Base-by-base conservation (phyloP, 208 protist genomes). In the Polymyxa betae region DNA sequence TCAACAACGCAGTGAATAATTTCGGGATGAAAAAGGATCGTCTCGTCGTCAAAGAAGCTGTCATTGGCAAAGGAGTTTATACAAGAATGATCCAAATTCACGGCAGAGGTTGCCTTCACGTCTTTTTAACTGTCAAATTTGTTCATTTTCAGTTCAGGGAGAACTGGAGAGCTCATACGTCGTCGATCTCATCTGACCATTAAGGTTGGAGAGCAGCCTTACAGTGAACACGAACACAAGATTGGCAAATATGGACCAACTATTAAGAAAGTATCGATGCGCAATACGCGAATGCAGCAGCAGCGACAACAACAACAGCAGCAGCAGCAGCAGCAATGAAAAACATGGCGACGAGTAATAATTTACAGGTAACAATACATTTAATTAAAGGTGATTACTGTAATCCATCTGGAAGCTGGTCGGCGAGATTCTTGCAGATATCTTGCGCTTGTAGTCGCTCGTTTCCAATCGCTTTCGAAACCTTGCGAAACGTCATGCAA, bases 1-100 rank as follows among this genome's bases (percentile, higher is more conserved):
- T 82, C n/a, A 82, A 82, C 72, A 82, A 82, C 72, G 72, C 72
- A 20, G 40, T 82, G 16, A 82, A 82, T n/a, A 82, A 82, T 35
- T 43, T 45, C 72, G 72, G 72, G 5, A 82, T 82, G 72, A 43
- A 35, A 5, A 5, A 16, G 16, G 72, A 82, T 43, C 72, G 72
- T 35, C 72, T 82, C 35, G n/a, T 82, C 5, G 72, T 82, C 72
- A 82, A 82, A 43, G 72, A 82, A 43, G 72, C 72, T 43, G 72
- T 82, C 16, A n/a, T 82, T 5, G 72, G 72, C 5, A 35, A 43
- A 35, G 72, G 72, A 35, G 12, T 16, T 20, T 82, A 43, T n/a
- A 82, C 72, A 5, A 35, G 72, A 35, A 82, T 82, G 72, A 35
- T 82, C 5, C 16, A 5, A 43, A 45, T 82, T n/a, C 72, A 82